A percentile compares a stretch with the other conserved stretches of the same genome.
phyloP scores from a whole-genome alignment of 1,284 basidiomycete genomes.

The Neotropicomus parvogracilis region DNA sequence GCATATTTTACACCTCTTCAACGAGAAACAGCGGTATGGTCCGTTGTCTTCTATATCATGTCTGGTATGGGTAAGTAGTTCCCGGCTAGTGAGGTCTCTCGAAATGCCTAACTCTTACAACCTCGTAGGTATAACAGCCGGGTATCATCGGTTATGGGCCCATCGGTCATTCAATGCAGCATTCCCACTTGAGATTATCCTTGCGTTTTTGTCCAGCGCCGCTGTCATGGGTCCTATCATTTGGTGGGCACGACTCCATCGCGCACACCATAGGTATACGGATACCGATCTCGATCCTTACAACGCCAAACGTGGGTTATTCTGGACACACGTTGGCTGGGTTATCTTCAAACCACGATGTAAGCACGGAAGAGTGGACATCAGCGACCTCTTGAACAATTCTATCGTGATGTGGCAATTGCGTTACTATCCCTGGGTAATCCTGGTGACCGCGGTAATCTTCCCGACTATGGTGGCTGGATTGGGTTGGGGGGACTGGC shows the following conservation, averaged over 20 bases:
- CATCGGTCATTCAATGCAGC: constrained; percentile 85
- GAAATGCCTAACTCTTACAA: background rate
- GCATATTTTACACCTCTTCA: constrained; percentile 10
- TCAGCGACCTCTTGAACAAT: constrained; percentile 76
- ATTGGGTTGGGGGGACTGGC: constrained; percentile 77
- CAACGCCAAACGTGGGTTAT: constrained; percentile 77
- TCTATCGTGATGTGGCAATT: constrained; percentile 82
- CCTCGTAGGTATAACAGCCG: constrained; percentile 53
- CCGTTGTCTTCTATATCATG: constrained; percentile 3
- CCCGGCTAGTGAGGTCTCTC: too few relatives aligned
- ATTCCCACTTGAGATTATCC: constrained; percentile 68
- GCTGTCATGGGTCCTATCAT: constrained; percentile 85
- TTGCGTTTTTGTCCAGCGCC: constrained; percentile 74
- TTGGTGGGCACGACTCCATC: constrained; percentile 89
- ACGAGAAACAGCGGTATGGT: constrained; percentile 4
- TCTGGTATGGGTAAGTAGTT: constrained; percentile 6
- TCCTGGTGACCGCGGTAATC: constrained; percentile 66
- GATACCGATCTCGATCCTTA: constrained; percentile 92
- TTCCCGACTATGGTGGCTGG: constrained; percentile 74
- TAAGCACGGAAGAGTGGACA: constrained; percentile 80
- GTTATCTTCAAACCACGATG: constrained; percentile 84
- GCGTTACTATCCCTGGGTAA: constrained; percentile 65
- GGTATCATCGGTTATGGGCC: constrained; percentile 89
- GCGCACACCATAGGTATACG: constrained; percentile 88
- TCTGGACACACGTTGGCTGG: constrained; percentile 81